Percentiles rank a stretch among this genome's conserved stretches.
phyloP scores from a whole-genome alignment of 345 rosid species.

The Salix caprea region DNA sequence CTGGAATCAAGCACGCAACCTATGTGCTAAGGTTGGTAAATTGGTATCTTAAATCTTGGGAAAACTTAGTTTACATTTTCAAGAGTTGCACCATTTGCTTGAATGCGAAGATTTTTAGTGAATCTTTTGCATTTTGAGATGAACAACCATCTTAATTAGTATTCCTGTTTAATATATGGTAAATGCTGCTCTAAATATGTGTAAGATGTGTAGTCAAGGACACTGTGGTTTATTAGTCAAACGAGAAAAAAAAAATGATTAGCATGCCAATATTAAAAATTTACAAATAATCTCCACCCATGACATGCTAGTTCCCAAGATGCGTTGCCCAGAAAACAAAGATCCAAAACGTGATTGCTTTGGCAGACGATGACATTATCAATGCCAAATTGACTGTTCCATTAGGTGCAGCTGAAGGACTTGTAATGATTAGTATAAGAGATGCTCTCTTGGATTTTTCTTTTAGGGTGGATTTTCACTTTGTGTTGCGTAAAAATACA shows the following conservation, averaged over 20 bases:
- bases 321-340: neutral
- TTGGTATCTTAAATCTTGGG: slow-evolving; percentile 10
- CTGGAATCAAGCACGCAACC: slow-evolving; percentile 81
- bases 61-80: neutral
- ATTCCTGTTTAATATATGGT: neutral
- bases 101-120: neutral
- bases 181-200: neutral
- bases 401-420: neutral
- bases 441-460: neutral
- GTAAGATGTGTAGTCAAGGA: neutral
- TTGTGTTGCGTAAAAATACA: neutral
- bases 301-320: neutral
- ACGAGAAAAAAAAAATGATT: neutral
- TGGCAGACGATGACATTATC: neutral
- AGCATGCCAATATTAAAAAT: neutral
- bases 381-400: neutral
- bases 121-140: neutral
- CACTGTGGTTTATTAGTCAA: neutral
- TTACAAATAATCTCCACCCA: neutral
- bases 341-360: neutral
- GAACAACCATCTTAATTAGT: neutral
- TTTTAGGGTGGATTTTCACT: neutral
- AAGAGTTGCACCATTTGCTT: neutral
- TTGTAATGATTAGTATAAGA: neutral
- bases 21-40: slow-evolving; percentile 83